Evolutionary conservation across 495 filamentous ascomycete species (phyloP).

Genomic region (Hyaloscypha variabilis): DNA sequence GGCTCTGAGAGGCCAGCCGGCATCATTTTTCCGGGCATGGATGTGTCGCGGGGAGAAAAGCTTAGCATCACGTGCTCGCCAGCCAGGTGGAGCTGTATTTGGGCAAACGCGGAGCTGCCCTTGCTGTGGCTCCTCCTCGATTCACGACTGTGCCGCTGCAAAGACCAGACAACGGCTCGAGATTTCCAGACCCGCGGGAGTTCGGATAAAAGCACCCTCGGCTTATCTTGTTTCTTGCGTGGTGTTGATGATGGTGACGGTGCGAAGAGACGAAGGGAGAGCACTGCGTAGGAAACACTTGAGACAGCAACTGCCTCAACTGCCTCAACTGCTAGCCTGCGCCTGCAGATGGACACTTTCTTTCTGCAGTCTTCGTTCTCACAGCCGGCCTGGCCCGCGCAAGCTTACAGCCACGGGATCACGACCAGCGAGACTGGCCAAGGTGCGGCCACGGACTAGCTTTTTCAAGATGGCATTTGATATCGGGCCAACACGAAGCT

Average conservation of each 20-base stretch:
- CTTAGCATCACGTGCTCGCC: constrained; percentile 6
- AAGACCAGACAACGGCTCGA: too few relatives aligned
- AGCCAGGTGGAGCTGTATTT: too few relatives aligned
- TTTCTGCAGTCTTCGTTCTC: neutral
- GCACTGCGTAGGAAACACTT: neutral
- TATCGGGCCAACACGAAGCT: neutral
- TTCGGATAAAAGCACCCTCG: too few relatives aligned
- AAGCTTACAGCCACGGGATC: neutral
- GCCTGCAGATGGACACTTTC: neutral
- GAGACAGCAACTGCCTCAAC: neutral
- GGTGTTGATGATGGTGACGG: neutral
- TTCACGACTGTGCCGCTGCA: too few relatives aligned
- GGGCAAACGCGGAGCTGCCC: too few relatives aligned
- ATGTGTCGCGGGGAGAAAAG: neutral
- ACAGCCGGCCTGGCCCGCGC: neutral
- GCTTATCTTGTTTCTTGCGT: too few relatives aligned
- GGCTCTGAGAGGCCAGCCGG: neutral
- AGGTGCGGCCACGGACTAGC: too few relatives aligned
- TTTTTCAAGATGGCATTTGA: neutral
- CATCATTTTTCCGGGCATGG: neutral
- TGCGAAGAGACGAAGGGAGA: neutral
- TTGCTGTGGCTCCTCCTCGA: too few relatives aligned
- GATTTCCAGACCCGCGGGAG: too few relatives aligned
- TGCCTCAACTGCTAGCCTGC: neutral
- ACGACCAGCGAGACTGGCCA: too few relatives aligned